A percentile compares a stretch with the other conserved stretches of the same genome.
phyloP scores from a whole-genome alignment of 2,329 filamentous ascomycete genomes.

The Mollisiaceae sp. region DNA sequence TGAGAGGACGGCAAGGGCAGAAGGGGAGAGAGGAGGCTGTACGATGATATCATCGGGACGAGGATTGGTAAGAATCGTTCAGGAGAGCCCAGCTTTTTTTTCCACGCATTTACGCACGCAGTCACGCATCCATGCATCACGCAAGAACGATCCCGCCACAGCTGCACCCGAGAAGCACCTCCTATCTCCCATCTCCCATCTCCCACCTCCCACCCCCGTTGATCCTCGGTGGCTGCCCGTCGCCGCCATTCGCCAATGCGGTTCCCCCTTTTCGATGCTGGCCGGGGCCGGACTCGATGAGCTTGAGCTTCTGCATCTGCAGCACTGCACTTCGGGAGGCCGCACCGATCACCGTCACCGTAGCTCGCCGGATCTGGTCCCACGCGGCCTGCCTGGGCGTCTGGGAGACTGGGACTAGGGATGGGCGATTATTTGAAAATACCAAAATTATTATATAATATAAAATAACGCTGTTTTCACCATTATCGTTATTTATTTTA shows the following conservation, averaged over 20 bases:
- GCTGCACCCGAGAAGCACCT: neutral
- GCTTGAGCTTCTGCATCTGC: neutral
- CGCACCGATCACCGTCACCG: neutral
- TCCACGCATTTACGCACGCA: too few species aligned
- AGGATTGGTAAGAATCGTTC: conserved; percentile 5
- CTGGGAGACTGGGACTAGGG: too few species aligned
- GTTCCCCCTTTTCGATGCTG: neutral
- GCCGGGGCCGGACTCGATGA: neutral
- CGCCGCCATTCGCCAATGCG: neutral
- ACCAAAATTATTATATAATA: too few species aligned
- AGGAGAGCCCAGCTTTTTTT: neutral
- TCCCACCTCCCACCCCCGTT: too few species aligned
- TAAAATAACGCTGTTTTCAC: too few species aligned
- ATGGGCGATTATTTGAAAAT: too few species aligned
- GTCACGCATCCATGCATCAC: too few species aligned
- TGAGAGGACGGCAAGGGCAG: neutral
- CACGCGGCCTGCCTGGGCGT: too few species aligned
- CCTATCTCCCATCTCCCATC: too few species aligned
- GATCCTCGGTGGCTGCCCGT: too few species aligned
- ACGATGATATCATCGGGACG: conserved; percentile 3
- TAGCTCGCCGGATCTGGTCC: neutral
- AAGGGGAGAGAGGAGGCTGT: neutral
- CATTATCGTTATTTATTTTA: too few species aligned
- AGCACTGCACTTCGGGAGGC: neutral
- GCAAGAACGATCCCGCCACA: neutral